phyloP scores from a whole-genome alignment of 257 asterid species.

The Gynochthodes officinalis region DNA sequence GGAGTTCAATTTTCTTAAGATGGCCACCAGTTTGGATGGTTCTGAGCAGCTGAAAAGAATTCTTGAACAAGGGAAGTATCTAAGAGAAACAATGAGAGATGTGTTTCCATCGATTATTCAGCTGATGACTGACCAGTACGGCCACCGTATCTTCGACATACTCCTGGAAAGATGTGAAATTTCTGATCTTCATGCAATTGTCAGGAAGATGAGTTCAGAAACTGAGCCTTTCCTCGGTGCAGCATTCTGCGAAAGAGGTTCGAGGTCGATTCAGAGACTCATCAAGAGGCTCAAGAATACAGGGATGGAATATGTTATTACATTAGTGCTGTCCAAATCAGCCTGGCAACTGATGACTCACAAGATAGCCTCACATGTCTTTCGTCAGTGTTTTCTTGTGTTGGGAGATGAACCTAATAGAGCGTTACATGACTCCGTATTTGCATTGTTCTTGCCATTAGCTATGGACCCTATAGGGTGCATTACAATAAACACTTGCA shows the following conservation, averaged over 20 bases:
- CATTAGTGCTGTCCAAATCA: background rate
- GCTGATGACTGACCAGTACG: constrained; percentile 13
- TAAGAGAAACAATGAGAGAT: background rate
- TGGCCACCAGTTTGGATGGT: background rate
- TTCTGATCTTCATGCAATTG: background rate
- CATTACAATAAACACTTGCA: constrained; percentile 24
- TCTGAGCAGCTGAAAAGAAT: background rate
- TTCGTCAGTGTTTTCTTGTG: constrained; percentile 6
- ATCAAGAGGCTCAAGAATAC: constrained; percentile 14
- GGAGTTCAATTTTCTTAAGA: background rate
- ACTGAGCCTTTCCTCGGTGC: background rate
- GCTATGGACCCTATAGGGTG: constrained; percentile 45
- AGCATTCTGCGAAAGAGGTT: background rate
- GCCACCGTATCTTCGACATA: constrained; percentile 1
- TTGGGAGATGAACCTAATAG: constrained; percentile 5
- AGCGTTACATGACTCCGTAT: constrained; percentile 24
- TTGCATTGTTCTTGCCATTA: background rate
- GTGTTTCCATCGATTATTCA: constrained; percentile 2
- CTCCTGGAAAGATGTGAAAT: background rate
- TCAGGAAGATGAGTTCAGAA: background rate
- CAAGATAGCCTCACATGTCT: background rate
- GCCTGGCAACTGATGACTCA: constrained; percentile 10
- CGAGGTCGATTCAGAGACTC: constrained; percentile 12
- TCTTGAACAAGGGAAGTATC: background rate
- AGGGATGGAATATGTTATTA: background rate